Conservation (phyloP, 2,329 filamentous ascomycete species). For the Diaporthe aspalathi region DNA sequence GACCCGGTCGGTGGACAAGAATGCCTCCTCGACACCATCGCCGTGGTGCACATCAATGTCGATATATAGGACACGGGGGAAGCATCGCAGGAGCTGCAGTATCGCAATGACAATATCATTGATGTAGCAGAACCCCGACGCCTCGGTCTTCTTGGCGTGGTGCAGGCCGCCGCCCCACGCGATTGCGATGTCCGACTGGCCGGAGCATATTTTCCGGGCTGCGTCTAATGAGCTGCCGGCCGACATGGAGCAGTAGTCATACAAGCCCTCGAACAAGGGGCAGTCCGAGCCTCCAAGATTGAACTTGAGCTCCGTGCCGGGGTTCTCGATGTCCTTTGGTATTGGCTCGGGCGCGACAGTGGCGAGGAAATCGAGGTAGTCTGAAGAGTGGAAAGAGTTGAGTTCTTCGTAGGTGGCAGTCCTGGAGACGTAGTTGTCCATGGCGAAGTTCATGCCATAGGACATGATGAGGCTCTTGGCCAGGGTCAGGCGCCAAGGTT, state of each 20-base stretch:
- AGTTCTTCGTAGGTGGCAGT: constrained; percentile 90
- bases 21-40: constrained; percentile 91
- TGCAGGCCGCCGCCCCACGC: constrained; percentile 98
- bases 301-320: constrained; percentile 75
- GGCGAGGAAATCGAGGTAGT: constrained; percentile 91
- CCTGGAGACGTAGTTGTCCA: constrained; percentile 92
- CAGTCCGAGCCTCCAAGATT: constrained; percentile 94
- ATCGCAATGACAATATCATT: constrained; percentile 98
- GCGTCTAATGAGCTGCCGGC: constrained; percentile 91
- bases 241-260: constrained; percentile 94
- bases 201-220: constrained; percentile 85
- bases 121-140: constrained; percentile 97
- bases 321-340: constrained; percentile 73
- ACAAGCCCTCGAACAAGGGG: constrained; percentile 94
- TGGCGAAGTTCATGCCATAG: constrained; percentile 95
- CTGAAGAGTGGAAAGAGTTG: constrained; percentile 83
- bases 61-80: constrained; percentile 91
- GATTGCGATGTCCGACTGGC: constrained; percentile 93
- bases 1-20: constrained; percentile 88
- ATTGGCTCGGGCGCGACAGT: constrained; percentile 74
- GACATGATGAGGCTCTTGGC: constrained; percentile 95
- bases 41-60: constrained; percentile 95
- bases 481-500: constrained; percentile 95
- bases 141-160: constrained; percentile 94
- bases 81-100: constrained; percentile 83